Evolutionary conservation across 1,139 yeast species (phyloP).

Genomic region (Saccharomycopsis crataegensis): DNA sequence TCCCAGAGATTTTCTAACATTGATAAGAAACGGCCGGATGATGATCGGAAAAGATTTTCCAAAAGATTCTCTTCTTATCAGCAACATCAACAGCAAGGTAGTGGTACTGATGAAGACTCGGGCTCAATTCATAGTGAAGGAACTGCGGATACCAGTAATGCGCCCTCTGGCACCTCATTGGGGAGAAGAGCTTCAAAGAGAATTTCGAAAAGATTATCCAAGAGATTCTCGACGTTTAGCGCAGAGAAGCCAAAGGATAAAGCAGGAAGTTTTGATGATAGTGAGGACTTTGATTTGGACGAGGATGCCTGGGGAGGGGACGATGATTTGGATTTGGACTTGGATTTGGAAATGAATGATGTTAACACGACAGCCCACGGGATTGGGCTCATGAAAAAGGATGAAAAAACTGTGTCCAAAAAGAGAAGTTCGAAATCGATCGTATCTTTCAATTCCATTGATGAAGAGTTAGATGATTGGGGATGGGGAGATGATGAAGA

Average conservation of each 20-base stretch:
- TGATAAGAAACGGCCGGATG: conserved; percentile 9
- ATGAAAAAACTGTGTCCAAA: not conserved
- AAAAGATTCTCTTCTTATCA: conserved; percentile 8
- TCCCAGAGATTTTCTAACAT: conserved; percentile 1
- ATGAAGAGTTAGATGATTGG: conserved; percentile 18
- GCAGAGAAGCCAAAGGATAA: conserved; percentile 1
- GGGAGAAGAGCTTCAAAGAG: conserved; percentile 11
- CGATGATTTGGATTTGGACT: conserved; percentile 15
- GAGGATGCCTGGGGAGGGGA: conserved; percentile 17
- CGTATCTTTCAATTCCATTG: not conserved
- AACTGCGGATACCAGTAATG: not conserved
- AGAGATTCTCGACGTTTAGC: conserved; percentile 14
- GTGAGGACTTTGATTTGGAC: conserved; percentile 4
- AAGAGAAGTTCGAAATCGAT: not conserved
- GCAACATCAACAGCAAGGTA: not conserved
- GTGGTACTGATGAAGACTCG: conserved; percentile 1
- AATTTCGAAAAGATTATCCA: conserved; percentile 15
- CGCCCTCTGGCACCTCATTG: not conserved
- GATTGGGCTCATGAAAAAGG: not conserved
- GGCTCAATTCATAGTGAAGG: not conserved
- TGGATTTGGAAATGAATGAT: conserved; percentile 9
- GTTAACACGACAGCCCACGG: not conserved
- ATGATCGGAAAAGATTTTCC: conserved; percentile 13
- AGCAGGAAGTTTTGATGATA: conserved; percentile 12
- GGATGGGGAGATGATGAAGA: conserved; percentile 20